Base-by-base conservation (phyloP, 2,329 filamentous ascomycete genomes). In the Colletotrichum tanaceti region DNA sequence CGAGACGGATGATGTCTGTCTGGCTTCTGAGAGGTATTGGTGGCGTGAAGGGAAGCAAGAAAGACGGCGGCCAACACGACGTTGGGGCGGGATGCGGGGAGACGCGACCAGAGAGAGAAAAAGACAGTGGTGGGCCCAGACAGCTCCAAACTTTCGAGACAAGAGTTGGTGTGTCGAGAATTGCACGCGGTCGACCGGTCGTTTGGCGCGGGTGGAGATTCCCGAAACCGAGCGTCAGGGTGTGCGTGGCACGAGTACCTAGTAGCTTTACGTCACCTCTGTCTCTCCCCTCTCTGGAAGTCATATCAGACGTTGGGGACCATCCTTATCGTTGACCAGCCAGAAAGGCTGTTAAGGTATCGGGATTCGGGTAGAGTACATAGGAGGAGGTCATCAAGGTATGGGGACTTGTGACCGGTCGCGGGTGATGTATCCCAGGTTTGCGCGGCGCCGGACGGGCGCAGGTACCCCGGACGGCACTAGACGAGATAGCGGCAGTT, bases 71-170 rank as follows among this genome's bases (percentile, higher is more conserved):
- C 59, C 35, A 54, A 68, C 41, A 60, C 54, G 49, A 47, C 24
- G 38, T 65, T 47, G 54, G 47, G 65, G 35, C 41, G 49, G 65
- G 57, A 52, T 60, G 65, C 65, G 65, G 62, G 62, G 65, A 65
- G 55, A 47, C 28, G 53, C 6, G 43, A 20, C 61, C 47, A 59
- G 32, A 47, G 32, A 35, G 32, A 35, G 32, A 35, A 9, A 11
- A 3, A 43, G 18, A 63, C 32, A 49, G 32, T 43, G 20, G 13
- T 43, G 35, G 32, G 32, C 47, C 44, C 24, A 52, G 46, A 52
- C 38, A 60, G 22, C 16, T 41, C 41, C 46, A 38, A 52, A 43
- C 46, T 43, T 22, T 28, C 22, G 11, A 43, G 22, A 60, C 20
- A n/a, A 16, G 58, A 35, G 22, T 39, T 53, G 62, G 49, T 54